phyloP scores from a whole-genome alignment of 352 stramenopile species.

The Aphanomyces stellatus region DNA sequence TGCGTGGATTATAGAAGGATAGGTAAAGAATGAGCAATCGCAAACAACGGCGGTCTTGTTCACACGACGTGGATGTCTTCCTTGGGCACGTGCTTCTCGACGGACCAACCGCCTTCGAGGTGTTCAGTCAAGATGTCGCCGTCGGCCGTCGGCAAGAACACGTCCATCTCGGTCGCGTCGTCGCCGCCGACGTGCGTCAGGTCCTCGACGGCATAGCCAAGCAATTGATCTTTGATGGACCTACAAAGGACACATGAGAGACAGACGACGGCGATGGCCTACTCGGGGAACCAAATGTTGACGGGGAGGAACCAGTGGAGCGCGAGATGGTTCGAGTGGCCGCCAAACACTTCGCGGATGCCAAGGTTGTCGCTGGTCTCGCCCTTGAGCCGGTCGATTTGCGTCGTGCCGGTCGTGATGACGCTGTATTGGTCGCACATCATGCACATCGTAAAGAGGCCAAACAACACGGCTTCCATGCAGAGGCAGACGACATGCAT shows the following conservation, averaged over 20 bases:
- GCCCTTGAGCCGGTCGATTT: constrained; percentile 97
- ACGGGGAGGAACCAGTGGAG: constrained; percentile 77
- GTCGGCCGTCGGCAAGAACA: constrained; percentile 54
- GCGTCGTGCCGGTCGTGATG: constrained; percentile 91
- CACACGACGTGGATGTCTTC: constrained; percentile 22
- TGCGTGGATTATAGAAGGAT: no score
- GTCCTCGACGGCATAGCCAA: constrained; percentile 77
- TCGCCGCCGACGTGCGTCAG: constrained; percentile 56
- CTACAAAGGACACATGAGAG: constrained; percentile 22
- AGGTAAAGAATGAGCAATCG: no score
- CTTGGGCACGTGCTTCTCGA: constrained; percentile 68
- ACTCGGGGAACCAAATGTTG: constrained; percentile 82
- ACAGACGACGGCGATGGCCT: constrained; percentile 21
- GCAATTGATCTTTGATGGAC: constrained; percentile 71
- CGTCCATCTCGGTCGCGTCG: constrained; percentile 63
- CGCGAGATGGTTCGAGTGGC: constrained; percentile 41
- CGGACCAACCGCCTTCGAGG: constrained; percentile 72
- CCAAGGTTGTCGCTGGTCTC: constrained; percentile 62
- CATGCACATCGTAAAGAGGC: constrained; percentile 98
- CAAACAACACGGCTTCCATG: constrained; percentile 91
- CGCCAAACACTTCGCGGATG: constrained; percentile 78
- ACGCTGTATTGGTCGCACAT: constrained; percentile 98
- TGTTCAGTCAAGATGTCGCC: constrained; percentile 38
- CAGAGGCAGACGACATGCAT: constrained; percentile 79
- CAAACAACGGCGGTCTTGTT: no score